Evolutionary conservation across 2,329 filamentous ascomycete species (phyloP).

Genomic region (Plenodomus biglobosus): DNA sequence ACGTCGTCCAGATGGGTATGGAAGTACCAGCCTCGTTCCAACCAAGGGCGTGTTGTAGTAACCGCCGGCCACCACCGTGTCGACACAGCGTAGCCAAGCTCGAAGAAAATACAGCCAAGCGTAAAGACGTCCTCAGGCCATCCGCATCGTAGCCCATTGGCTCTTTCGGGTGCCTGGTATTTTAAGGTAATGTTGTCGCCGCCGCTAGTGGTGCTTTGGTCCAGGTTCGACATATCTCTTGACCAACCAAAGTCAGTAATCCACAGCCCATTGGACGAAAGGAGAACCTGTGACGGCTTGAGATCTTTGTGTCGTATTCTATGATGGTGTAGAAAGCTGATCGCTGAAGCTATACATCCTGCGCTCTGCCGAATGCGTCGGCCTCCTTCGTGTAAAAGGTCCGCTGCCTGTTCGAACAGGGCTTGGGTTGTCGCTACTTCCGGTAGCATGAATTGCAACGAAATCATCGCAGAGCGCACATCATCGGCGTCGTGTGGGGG

Average conservation of each 20-base stretch:
- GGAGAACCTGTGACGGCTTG: conserved; percentile 18
- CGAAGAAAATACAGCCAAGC: conserved; percentile 19
- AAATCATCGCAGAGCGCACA: too few relatives aligned
- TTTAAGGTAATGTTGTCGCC: not conserved
- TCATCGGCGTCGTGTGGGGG: too few relatives aligned
- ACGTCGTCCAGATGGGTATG: too few relatives aligned
- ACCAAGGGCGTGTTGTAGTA: too few relatives aligned
- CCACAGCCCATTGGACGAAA: conserved; percentile 4
- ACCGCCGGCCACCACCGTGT: too few relatives aligned
- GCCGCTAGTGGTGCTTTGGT: not conserved
- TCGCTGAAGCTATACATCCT: conserved; percentile 13
- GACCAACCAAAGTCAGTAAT: conserved; percentile 3
- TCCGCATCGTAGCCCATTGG: conserved; percentile 1
- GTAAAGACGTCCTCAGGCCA: conserved; percentile 25
- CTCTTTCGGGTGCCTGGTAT: conserved; percentile 5
- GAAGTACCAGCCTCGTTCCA: too few relatives aligned
- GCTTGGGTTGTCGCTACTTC: too few relatives aligned
- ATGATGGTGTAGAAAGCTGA: conserved; percentile 14
- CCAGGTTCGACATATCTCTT: conserved; percentile 1
- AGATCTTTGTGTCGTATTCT: conserved; percentile 18
- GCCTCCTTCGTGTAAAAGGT: too few relatives aligned
- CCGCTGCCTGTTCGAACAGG: too few relatives aligned
- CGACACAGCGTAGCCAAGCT: conserved; percentile 6
- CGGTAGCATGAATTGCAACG: too few relatives aligned
- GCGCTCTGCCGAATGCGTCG: not conserved